Conservation (phyloP, 805 yeast genomes). For the Cyberlindnera maritima region DNA sequence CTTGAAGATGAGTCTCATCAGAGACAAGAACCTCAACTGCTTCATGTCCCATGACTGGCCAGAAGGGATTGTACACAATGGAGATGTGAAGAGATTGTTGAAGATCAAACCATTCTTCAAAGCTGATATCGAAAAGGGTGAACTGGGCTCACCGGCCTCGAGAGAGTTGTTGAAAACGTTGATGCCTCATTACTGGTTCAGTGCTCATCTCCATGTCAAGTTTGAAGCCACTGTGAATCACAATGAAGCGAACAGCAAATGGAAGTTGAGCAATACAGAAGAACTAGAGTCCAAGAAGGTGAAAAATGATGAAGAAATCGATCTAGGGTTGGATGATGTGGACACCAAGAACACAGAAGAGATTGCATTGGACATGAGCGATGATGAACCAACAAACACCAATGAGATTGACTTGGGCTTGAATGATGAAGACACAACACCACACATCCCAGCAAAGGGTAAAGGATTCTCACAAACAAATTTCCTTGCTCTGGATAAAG, state of each 20-base stretch:
- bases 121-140: slow-evolving; percentile 54
- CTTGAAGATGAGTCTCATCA: slow-evolving; percentile 48
- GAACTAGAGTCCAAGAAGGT: slow-evolving; percentile 11
- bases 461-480: slow-evolving; percentile 33
- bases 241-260: slow-evolving; percentile 11
- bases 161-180: slow-evolving; percentile 50
- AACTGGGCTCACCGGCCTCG: slow-evolving; percentile 72
- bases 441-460: slow-evolving; percentile 1
- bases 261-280: slow-evolving; percentile 13
- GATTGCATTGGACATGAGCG: slow-evolving; percentile 29
- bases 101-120: slow-evolving; percentile 63
- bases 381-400: slow-evolving; percentile 13
- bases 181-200: slow-evolving; percentile 75
- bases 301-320: slow-evolving; percentile 27
- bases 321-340: slow-evolving; percentile 18
- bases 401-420: slow-evolving; percentile 35
- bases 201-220: slow-evolving; percentile 83
- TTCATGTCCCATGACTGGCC: slow-evolving; percentile 96
- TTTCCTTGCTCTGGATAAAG: slow-evolving; percentile 84
- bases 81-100: slow-evolving; percentile 51
- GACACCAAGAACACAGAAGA: slow-evolving; percentile 22
- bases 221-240: slow-evolving; percentile 58
- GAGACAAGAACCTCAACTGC: slow-evolving; percentile 43
- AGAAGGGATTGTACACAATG: slow-evolving; percentile 64
- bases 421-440: background rate